Conservation (phyloP, 78 protist species). For the Cavenderia fasciculata region DNA sequence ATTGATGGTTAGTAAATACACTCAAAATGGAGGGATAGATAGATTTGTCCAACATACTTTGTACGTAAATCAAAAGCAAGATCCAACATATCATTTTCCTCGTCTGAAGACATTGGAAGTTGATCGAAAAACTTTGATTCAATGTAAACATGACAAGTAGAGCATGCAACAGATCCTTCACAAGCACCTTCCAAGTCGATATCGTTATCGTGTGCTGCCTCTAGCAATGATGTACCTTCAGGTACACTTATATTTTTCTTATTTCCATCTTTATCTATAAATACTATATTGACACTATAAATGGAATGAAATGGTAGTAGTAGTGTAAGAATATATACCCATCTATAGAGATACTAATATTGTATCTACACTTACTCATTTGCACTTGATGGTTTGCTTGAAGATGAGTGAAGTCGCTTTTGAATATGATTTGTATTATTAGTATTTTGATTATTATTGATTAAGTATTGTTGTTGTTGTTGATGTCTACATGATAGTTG, state of each 20-base stretch:
- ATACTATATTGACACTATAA: slow-evolving; percentile 40
- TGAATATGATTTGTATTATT: too few relatives aligned
- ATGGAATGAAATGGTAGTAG: too few relatives aligned
- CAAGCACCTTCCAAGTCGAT: slow-evolving; percentile 94
- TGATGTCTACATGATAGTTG: too few relatives aligned
- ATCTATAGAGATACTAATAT: too few relatives aligned
- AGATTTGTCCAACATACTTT: slow-evolving; percentile 49
- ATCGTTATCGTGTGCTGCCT: slow-evolving; percentile 88
- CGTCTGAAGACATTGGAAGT: slow-evolving; percentile 90
- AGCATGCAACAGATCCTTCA: slow-evolving; percentile 95
- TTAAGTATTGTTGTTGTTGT: too few relatives aligned
- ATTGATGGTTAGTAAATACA: background rate
- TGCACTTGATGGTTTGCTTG: too few relatives aligned
- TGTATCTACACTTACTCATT: too few relatives aligned
- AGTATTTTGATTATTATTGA: too few relatives aligned
- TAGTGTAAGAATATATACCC: too few relatives aligned
- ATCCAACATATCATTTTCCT: slow-evolving; percentile 96
- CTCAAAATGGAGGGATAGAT: background rate
- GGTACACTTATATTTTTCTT: slow-evolving; percentile 9
- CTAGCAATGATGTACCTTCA: slow-evolving; percentile 74
- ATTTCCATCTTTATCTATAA: slow-evolving; percentile 71
- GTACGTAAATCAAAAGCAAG: slow-evolving; percentile 88
- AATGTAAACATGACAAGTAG: slow-evolving; percentile 94
- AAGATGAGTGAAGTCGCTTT: too few relatives aligned
- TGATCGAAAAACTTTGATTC: slow-evolving; percentile 70